Evolutionary conservation across 2,329 filamentous ascomycete genomes (phyloP), one percentile per base, ranked within the genome.

Genomic region (Alternaria panax): DNA sequence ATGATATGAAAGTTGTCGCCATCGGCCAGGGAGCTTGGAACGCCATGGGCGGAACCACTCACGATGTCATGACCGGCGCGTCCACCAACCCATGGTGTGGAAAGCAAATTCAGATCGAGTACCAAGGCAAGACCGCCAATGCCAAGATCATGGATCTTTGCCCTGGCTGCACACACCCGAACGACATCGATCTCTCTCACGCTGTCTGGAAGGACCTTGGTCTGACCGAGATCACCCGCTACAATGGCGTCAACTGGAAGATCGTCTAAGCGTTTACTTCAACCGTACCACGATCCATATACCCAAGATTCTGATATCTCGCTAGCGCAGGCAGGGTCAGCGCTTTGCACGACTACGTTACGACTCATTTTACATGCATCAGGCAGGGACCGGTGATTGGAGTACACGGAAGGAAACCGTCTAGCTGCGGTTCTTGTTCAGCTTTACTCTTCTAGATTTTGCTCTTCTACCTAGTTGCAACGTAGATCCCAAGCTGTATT

Each of bases 311-410:
- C 62, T 58, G 42, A 58, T 32, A 64, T 62, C 65, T 70, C 61
- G 74, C 75, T 77, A 76, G 74, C 75, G 75, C 75, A 73, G 73
- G 70, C 75, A 65, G 71, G 71, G 73, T 76, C 74, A 76, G 75
- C 75, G 75, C 75, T 77, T 75, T 76, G 74, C 73, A 77, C 71
- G 75, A 77, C 71, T 36, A 66, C 60, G 64, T 74, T 64, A 75
- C 65, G 73, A 75, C 59, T 59, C 62, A 57, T 53, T 64, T 62
- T 67, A 53, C 68, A 66, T 64, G 62, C 63, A 67, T 69, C 66
- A 67, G 68, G 63, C 65, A 67, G 66, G 68, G 55, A 50, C 62
- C 41, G 57, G 48, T 53, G 38, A 62, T 52, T 60, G 63, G 66
- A 65, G 67, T 69, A 62, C 8, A 61, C 57, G 62, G 60, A 71